A percentile compares a stretch with the other conserved stretches of the same genome.
Evolutionary conservation across 208 protist species (phyloP).

Genomic region (Herpetomonas samuelpessoai): DNA sequence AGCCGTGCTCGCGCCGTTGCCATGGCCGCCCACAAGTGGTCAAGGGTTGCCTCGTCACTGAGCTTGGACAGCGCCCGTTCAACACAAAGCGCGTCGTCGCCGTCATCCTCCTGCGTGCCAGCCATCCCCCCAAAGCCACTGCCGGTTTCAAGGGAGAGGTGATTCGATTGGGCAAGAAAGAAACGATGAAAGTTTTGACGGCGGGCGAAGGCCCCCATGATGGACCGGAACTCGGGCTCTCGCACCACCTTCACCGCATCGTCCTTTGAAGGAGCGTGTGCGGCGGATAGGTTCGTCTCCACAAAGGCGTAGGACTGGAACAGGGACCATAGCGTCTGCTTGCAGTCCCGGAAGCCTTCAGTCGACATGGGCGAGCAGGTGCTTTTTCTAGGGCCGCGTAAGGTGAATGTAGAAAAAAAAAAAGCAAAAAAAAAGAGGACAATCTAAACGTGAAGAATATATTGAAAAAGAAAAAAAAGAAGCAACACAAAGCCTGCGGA

Average conservation of each 20-base stretch:
- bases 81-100: background rate
- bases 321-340: slow-evolving; percentile 39
- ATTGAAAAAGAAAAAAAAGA: too few species aligned
- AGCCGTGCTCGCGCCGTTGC: background rate
- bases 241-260: slow-evolving; percentile 24
- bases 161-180: too few species aligned
- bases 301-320: slow-evolving; percentile 38
- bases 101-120: too few species aligned
- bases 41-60: background rate
- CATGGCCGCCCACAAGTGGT: background rate
- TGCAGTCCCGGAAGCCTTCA: slow-evolving; percentile 16
- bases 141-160: background rate
- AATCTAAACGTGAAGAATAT: too few species aligned
- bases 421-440: too few species aligned
- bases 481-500: too few species aligned
- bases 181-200: background rate
- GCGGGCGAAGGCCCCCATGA: slow-evolving; percentile 25
- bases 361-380: slow-evolving; percentile 5
- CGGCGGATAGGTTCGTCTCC: background rate
- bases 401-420: too few species aligned
- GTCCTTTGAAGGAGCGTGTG: background rate
- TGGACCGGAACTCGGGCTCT: slow-evolving; percentile 41
- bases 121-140: too few species aligned
- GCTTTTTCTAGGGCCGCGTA: too few species aligned
- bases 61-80: background rate